Evolutionary conservation across 768 basidiomycete species (phyloP).

Genomic region (Cystobasidiopsis lactophilus): DNA sequence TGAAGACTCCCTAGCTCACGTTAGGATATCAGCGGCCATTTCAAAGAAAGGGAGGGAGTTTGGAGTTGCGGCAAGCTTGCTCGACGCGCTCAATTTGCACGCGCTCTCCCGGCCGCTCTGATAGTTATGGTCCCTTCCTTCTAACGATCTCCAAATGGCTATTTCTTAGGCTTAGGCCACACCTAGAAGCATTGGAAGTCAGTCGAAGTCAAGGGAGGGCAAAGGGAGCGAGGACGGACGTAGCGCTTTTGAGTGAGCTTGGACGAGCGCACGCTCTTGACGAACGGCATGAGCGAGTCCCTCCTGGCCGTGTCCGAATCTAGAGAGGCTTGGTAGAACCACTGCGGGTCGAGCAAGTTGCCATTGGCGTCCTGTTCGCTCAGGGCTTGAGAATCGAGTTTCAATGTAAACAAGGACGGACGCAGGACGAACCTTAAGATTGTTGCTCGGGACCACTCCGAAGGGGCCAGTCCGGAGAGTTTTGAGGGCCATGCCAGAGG

Average conservation of each 20-base stretch:
- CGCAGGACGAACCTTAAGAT: not conserved
- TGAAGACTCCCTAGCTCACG: too few species aligned
- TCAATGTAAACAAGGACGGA: not conserved
- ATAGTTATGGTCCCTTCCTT: not conserved
- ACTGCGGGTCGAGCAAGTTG: slow-evolving; percentile 4
- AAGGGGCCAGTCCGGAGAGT: slow-evolving; percentile 6
- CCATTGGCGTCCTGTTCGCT: slow-evolving; percentile 7
- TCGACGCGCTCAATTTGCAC: not conserved
- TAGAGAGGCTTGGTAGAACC: slow-evolving; percentile 1
- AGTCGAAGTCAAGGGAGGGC: not conserved
- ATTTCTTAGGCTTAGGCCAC: too few species aligned
- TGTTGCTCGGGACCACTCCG: slow-evolving; percentile 3
- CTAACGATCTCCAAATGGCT: not conserved
- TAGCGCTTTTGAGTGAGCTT: not conserved
- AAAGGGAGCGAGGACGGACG: not conserved
- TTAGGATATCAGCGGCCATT: not conserved
- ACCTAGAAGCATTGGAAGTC: not conserved
- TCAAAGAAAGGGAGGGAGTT: not conserved
- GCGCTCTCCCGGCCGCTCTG: not conserved
- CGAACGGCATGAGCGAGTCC: slow-evolving; percentile 5
- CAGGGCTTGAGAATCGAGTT: not conserved
- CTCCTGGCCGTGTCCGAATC: slow-evolving; percentile 5
- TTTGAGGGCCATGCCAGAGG: not conserved
- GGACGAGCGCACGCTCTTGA: slow-evolving; percentile 5
- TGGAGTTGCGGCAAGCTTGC: not conserved